These are phyloP conservation scores for Solanum habrochaites DNA, from an alignment of 257 asterid genomes.

Conservation along the genomic window DNA sequence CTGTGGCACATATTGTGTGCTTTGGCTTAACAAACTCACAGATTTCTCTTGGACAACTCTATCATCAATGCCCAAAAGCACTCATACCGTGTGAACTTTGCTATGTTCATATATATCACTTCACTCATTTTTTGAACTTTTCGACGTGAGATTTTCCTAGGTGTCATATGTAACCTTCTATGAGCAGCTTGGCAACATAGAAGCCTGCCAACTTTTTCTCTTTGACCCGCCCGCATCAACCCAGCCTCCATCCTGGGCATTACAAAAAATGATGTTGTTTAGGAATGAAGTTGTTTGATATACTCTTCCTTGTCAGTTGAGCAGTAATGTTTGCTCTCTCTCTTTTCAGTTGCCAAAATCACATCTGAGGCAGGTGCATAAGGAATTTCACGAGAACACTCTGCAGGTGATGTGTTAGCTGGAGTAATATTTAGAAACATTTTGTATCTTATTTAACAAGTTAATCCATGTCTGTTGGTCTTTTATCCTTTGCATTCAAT, in stretches of 20 bases:
- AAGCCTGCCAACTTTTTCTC: neutral
- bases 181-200: too few species aligned
- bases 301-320: neutral
- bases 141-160: neutral
- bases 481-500: neutral
- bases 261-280: neutral
- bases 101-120: neutral
- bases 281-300: neutral
- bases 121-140: neutral
- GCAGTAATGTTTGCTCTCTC: neutral
- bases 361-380: conserved; percentile 64
- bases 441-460: neutral
- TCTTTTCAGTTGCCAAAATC: conserved; percentile 57
- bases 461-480: neutral
- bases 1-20: neutral
- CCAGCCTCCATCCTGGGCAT: neutral
- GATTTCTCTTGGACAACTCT: neutral
- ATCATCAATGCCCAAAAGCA: neutral
- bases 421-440: neutral
- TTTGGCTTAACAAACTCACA: neutral
- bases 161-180: neutral
- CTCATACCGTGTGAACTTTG: neutral
- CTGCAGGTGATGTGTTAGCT: conserved; percentile 24
- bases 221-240: neutral
- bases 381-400: conserved; percentile 47